phyloP scores from a whole-genome alignment of 179 eudicot genomes.

The Gypsophila paniculata region DNA sequence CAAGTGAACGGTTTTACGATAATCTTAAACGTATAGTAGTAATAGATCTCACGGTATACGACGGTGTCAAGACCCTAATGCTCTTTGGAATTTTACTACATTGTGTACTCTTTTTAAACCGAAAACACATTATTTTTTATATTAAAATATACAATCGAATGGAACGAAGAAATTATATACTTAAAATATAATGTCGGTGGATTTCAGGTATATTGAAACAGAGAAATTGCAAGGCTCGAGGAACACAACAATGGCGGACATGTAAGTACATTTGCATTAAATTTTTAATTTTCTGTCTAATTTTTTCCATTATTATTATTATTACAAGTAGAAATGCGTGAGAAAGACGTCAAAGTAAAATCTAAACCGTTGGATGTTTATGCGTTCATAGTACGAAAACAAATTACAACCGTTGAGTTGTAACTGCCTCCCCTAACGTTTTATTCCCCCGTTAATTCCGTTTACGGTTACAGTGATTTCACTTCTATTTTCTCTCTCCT shows the following conservation, averaged over 20 bases:
- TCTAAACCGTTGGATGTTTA: constrained; percentile 19
- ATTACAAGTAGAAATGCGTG: neutral
- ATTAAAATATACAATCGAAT: too few relatives aligned
- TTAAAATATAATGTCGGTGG: neutral
- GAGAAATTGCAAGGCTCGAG: constrained; percentile 46
- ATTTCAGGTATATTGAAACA: constrained; percentile 39
- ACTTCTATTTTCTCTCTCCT: constrained; percentile 12
- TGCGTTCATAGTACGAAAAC: constrained; percentile 10
- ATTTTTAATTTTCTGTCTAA: neutral
- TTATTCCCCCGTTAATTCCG: constrained; percentile 38
- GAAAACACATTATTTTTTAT: too few relatives aligned
- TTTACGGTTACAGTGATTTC: constrained; percentile 41
- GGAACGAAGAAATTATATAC: too few relatives aligned
- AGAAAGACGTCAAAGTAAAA: constrained; percentile 12
- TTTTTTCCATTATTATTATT: too few relatives aligned
- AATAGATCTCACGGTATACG: too few relatives aligned
- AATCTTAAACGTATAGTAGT: too few relatives aligned
- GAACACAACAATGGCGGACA: constrained; percentile 59
- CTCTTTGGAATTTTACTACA: too few relatives aligned
- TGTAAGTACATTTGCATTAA: constrained; percentile 34
- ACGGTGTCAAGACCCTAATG: too few relatives aligned
- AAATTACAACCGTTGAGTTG: constrained; percentile 38
- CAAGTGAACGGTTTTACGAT: too few relatives aligned
- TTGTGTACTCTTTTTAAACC: too few relatives aligned
- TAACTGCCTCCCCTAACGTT: constrained; percentile 21